A percentile compares a stretch with the other conserved stretches of the same genome.
These are phyloP conservation scores for Rhodotorula toruloides DNA, from an alignment of 768 basidiomycete genomes.

Conservation along the genomic window DNA sequence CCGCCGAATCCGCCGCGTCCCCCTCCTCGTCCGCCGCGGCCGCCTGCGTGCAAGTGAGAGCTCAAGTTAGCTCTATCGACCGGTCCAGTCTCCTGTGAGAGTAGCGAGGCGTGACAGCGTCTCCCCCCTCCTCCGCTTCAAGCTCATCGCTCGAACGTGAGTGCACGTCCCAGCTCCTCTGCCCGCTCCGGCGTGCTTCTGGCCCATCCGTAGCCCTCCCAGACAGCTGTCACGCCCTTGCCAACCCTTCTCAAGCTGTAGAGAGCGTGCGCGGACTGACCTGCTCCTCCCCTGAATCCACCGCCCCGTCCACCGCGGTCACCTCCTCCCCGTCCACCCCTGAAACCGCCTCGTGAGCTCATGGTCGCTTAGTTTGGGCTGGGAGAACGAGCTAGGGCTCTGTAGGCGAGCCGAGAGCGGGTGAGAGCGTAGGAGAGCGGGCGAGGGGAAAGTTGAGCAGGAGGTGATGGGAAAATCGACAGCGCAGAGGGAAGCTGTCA, in stretches of 20 bases:
- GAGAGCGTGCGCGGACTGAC: conserved; percentile 5
- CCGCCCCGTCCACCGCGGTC: conserved; percentile 18
- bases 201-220: too few relatives aligned
- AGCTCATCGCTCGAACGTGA: too few relatives aligned
- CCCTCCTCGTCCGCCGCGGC: conserved; percentile 44
- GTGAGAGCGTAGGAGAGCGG: neutral
- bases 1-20: conserved; percentile 48
- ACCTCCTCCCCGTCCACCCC: conserved; percentile 19
- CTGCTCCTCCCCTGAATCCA: conserved; percentile 17
- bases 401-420: too few relatives aligned
- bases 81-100: too few relatives aligned
- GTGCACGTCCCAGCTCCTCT: too few relatives aligned
- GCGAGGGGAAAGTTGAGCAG: neutral
- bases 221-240: too few relatives aligned
- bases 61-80: too few relatives aligned
- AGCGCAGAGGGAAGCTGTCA: too few relatives aligned
- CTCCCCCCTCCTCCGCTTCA: neutral
- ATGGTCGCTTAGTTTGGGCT: neutral
- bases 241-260: too few relatives aligned
- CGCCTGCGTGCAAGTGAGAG: conserved; percentile 1
- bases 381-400: neutral
- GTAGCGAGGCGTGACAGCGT: neutral
- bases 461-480: too few relatives aligned
- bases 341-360: conserved; percentile 29
- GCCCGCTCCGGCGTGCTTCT: neutral